Conservation (phyloP, 345 rosid species). For the Syzygium jambos region DNA sequence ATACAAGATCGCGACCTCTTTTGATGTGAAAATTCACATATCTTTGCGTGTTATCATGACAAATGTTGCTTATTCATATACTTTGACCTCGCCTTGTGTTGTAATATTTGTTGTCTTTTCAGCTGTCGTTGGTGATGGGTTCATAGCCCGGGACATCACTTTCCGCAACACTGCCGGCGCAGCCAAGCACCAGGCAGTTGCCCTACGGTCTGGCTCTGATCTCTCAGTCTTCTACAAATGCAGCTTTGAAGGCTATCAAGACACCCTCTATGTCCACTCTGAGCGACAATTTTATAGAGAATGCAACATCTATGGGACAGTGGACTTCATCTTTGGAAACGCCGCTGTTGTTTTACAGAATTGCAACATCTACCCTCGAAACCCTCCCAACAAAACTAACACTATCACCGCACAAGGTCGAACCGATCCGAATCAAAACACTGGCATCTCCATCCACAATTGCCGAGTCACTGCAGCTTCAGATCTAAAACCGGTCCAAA, state of each 20-base stretch:
- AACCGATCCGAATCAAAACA: constrained; percentile 48
- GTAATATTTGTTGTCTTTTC: neutral
- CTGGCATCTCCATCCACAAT: constrained; percentile 46
- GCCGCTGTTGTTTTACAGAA: constrained; percentile 40
- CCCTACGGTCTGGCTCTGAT: constrained; percentile 41
- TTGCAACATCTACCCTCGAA: constrained; percentile 38
- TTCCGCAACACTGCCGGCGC: constrained; percentile 46
- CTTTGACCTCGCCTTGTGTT: neutral
- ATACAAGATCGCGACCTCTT: neutral
- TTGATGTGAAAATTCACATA: neutral
- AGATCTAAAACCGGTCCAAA: constrained; percentile 24
- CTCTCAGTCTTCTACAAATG: constrained; percentile 38
- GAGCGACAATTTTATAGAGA: constrained; percentile 49
- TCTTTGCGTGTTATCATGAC: neutral
- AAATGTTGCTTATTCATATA: neutral
- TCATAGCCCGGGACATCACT: constrained; percentile 41
- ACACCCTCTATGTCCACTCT: constrained; percentile 54
- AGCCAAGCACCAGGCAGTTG: constrained; percentile 41
- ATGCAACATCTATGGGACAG: constrained; percentile 44
- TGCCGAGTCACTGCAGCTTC: constrained; percentile 34
- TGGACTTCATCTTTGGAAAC: constrained; percentile 58
- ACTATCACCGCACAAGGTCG: constrained; percentile 38
- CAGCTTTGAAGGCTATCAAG: constrained; percentile 53
- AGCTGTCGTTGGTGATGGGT: constrained; percentile 45
- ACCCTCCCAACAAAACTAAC: constrained; percentile 32